Evolutionary conservation across 73 alveolate genomes (phyloP).

Genomic region (Vitrella brassicaformis): DNA sequence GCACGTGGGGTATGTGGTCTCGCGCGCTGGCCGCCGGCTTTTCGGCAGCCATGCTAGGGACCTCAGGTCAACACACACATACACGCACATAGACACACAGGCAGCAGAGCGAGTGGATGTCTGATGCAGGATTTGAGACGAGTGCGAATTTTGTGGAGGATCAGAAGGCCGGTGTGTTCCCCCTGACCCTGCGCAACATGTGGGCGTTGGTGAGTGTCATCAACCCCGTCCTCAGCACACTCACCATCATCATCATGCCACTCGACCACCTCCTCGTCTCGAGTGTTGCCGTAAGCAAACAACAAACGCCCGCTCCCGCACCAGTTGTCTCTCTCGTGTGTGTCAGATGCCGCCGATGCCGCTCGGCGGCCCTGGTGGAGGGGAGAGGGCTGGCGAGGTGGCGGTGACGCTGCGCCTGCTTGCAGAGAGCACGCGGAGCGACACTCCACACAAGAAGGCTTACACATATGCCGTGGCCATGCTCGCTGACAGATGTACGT

Average conservation of each 20-base stretch:
- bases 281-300: too few species aligned
- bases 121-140: slow-evolving; percentile 18
- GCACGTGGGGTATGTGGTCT: too few species aligned
- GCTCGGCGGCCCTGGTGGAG: too few species aligned
- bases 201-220: slow-evolving; percentile 19
- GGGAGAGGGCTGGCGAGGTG: slow-evolving; percentile 1
- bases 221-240: slow-evolving; percentile 8
- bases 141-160: slow-evolving; percentile 25
- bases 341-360: too few species aligned
- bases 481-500: slow-evolving; percentile 23
- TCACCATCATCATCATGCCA: slow-evolving; percentile 6
- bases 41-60: slow-evolving; percentile 29
- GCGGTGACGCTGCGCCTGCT: slow-evolving; percentile 12
- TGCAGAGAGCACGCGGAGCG: slow-evolving; percentile 1
- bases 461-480: slow-evolving; percentile 9
- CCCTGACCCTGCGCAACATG: slow-evolving; percentile 28
- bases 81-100: not conserved
- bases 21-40: slow-evolving; percentile 19
- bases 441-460: not conserved
- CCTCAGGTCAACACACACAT: slow-evolving; percentile 1
- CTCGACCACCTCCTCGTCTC: too few species aligned
- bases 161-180: slow-evolving; percentile 33
- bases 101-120: not conserved
- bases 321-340: too few species aligned
- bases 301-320: too few species aligned